A percentile compares a stretch with the other conserved stretches of the same genome.
Conservation (phyloP, 2,329 filamentous ascomycete species). For the Trichoderma afroharzianum region DNA sequence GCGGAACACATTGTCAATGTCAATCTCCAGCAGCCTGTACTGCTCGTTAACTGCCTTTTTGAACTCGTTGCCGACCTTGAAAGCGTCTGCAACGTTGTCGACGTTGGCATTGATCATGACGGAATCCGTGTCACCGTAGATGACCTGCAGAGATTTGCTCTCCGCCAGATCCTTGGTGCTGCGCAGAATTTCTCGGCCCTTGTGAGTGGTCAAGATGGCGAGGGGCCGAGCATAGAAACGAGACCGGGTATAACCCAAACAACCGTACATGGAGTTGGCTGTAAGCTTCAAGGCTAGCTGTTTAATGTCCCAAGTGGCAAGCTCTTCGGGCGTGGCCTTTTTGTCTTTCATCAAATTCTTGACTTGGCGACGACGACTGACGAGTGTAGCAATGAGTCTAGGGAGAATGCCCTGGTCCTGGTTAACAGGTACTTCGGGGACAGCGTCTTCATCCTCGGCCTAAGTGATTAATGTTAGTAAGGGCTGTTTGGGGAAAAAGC, state of each 20-base stretch:
- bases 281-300: constrained; percentile 95
- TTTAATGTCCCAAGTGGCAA: constrained; percentile 96
- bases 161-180: constrained; percentile 96
- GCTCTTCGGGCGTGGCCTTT: constrained; percentile 75
- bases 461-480: constrained; percentile 30
- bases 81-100: constrained; percentile 83
- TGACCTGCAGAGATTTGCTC: constrained; percentile 84
- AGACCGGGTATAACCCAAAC: constrained; percentile 93
- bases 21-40: constrained; percentile 90
- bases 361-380: constrained; percentile 83
- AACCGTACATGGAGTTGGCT: constrained; percentile 99
- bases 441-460: constrained; percentile 73
- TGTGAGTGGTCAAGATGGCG: constrained; percentile 93
- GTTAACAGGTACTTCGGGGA: constrained; percentile 79
- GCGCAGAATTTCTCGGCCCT: constrained; percentile 93
- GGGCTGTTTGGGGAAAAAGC: background rate
- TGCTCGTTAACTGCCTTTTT: constrained; percentile 92
- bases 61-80: constrained; percentile 91
- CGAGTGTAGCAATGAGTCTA: constrained; percentile 84
- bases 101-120: constrained; percentile 99
- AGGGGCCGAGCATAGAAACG: constrained; percentile 95
- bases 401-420: constrained; percentile 84
- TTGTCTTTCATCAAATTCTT: constrained; percentile 98
- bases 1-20: constrained; percentile 96
- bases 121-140: constrained; percentile 98